Conservation (phyloP, 805 yeast species). For the Kodamaea jinghongensis region DNA sequence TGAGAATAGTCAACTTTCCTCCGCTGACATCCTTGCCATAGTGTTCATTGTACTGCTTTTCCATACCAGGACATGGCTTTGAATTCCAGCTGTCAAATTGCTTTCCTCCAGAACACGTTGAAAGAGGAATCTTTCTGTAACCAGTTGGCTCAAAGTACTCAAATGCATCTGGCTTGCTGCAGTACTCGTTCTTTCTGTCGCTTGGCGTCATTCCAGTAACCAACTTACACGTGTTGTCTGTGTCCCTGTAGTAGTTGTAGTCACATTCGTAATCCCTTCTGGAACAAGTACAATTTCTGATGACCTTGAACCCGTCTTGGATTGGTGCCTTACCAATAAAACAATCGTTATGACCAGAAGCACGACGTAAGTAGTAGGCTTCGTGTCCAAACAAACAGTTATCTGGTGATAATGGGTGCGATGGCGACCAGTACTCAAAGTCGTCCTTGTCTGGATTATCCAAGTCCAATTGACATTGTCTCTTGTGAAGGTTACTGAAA, state of each 20-base stretch:
- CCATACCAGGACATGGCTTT: slow-evolving; percentile 86
- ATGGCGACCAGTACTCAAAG: slow-evolving; percentile 43
- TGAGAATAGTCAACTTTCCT: slow-evolving; percentile 48
- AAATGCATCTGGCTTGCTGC: slow-evolving; percentile 53
- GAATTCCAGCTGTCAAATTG: slow-evolving; percentile 63
- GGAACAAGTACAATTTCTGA: slow-evolving; percentile 76
- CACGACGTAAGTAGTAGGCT: slow-evolving; percentile 39
- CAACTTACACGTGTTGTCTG: slow-evolving; percentile 82
- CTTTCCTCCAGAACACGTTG: slow-evolving; percentile 83
- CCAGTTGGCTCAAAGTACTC: slow-evolving; percentile 91
- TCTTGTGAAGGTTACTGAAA: slow-evolving; percentile 30
- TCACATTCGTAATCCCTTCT: slow-evolving; percentile 93
- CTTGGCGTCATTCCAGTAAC: slow-evolving; percentile 71
- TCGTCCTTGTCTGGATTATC: slow-evolving; percentile 42
- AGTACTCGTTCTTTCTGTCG: slow-evolving; percentile 55
- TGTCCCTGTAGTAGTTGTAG: slow-evolving; percentile 67
- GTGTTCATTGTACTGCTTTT: slow-evolving; percentile 54
- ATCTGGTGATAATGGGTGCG: slow-evolving; percentile 33
- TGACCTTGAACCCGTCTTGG: slow-evolving; percentile 51
- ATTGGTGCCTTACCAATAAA: slow-evolving; percentile 65
- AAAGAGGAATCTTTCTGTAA: slow-evolving; percentile 78
- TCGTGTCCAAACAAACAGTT: slow-evolving; percentile 45
- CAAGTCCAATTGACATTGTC: slow-evolving; percentile 44
- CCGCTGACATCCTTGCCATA: slow-evolving; percentile 57
- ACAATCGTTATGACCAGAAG: slow-evolving; percentile 54